Conservation (phyloP, 2,329 filamentous ascomycete genomes). For the Pseudogymnoascus pannorum region DNA sequence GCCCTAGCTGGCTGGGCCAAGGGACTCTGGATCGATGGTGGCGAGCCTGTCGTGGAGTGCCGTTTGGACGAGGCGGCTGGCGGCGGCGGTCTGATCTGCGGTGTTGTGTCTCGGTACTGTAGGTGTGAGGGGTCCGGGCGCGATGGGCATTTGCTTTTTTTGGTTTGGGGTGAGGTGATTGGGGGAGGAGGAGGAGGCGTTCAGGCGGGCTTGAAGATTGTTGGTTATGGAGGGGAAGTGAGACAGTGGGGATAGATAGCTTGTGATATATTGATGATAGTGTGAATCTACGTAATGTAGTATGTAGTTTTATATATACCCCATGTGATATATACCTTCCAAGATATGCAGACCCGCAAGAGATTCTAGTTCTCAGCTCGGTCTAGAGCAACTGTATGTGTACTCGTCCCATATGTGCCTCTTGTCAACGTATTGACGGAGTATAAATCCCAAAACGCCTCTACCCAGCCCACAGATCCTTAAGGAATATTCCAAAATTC, state of each 20-base stretch:
- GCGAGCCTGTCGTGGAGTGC: not conserved
- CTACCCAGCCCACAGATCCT: not conserved
- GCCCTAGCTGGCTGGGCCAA: not conserved
- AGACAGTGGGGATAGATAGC: not conserved
- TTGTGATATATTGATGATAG: not conserved
- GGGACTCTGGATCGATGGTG: not conserved
- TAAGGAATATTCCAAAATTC: not conserved
- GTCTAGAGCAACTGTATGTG: slow-evolving; percentile 1
- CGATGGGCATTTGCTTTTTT: not conserved
- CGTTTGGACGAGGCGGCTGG: not conserved
- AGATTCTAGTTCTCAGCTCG: not conserved
- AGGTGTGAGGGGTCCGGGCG: slow-evolving; percentile 3
- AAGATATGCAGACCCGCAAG: not conserved
- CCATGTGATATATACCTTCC: not conserved
- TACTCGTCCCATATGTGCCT: not conserved
- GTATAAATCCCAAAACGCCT: not conserved
- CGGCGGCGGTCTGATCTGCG: not conserved
- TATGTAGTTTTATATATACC: not conserved
- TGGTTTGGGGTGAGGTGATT: not conserved
- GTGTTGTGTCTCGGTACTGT: not conserved
- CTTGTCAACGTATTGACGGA: not conserved
- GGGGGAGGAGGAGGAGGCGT: not conserved
- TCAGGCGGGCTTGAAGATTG: not conserved
- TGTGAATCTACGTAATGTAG: slow-evolving; percentile 5
- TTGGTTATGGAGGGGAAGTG: not conserved